Conservation (phyloP, 768 basidiomycete species). For the Daedaleopsis nitida region DNA sequence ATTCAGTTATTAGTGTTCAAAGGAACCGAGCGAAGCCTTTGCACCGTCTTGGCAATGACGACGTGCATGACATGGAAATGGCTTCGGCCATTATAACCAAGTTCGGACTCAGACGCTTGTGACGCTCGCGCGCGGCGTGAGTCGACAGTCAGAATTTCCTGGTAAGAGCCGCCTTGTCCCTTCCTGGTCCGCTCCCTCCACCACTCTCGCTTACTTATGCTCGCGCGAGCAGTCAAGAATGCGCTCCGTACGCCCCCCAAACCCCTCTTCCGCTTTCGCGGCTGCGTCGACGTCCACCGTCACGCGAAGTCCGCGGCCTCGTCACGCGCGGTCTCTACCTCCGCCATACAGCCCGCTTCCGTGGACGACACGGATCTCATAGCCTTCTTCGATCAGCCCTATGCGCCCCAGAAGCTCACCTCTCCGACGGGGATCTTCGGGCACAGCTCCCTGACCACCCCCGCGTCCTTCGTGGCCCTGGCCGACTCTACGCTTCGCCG, state of each 20-base stretch:
- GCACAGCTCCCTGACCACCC: slow-evolving; percentile 70
- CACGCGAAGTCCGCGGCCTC: slow-evolving; percentile 7
- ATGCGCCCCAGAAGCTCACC: slow-evolving; percentile 38
- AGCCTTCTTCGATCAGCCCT: slow-evolving; percentile 71
- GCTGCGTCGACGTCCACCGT: slow-evolving; percentile 42
- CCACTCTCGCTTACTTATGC: slow-evolving; percentile 36
- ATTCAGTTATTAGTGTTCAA: slow-evolving; percentile 1
- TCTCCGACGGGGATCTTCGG: slow-evolving; percentile 82
- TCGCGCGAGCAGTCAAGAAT: slow-evolving; percentile 41
- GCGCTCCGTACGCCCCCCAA: slow-evolving; percentile 40
- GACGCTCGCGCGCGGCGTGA: not conserved
- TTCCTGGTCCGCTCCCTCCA: not conserved
- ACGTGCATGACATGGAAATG: not conserved
- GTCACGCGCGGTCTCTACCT: slow-evolving; percentile 38
- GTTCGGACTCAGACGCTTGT: not conserved
- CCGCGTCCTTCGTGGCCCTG: slow-evolving; percentile 67
- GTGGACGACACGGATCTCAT: slow-evolving; percentile 67
- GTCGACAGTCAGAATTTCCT: not conserved
- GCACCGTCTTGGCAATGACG: slow-evolving; percentile 1
- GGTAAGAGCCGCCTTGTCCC: not conserved
- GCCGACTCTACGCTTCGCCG: slow-evolving; percentile 80
- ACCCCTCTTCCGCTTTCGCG: slow-evolving; percentile 41
- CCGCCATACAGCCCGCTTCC: slow-evolving; percentile 54
- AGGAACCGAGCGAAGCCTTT: not conserved
- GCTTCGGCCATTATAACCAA: not conserved